Evolutionary conservation across 2,329 filamentous ascomycete species (phyloP).

Genomic region (Colletotrichum sp.): DNA sequence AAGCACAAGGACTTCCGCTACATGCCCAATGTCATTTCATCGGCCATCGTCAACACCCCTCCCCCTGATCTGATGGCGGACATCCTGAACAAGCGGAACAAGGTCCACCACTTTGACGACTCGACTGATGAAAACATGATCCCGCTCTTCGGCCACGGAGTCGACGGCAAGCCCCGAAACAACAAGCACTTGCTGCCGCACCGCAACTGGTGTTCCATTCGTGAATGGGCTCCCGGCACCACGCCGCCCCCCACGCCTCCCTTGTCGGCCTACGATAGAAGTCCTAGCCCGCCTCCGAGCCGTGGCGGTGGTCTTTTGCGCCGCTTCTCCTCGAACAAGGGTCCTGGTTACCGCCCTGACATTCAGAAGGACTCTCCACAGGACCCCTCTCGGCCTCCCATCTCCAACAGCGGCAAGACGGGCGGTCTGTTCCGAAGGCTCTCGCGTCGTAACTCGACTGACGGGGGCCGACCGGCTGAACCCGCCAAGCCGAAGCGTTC

Average conservation of each 20-base stretch:
- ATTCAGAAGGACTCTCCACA: conserved; percentile 33
- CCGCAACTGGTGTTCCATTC: conserved; percentile 95
- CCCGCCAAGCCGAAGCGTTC: conserved; percentile 57
- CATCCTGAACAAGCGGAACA: conserved; percentile 92
- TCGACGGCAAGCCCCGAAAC: conserved; percentile 87
- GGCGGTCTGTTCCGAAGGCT: conserved; percentile 36
- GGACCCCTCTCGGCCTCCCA: conserved; percentile 52
- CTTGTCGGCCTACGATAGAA: conserved; percentile 49
- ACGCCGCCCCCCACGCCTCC: conserved; percentile 76
- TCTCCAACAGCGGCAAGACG: conserved; percentile 41
- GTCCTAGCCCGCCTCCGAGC: conserved; percentile 40
- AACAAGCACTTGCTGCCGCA: conserved; percentile 89
- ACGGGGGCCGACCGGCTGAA: conserved; percentile 38
- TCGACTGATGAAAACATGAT: conserved; percentile 96
- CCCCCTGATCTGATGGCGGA: conserved; percentile 89
- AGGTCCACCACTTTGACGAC: conserved; percentile 71
- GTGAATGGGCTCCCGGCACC: conserved; percentile 78
- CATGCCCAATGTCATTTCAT: conserved; percentile 95
- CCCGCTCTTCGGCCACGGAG: conserved; percentile 86
- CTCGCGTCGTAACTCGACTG: conserved; percentile 42
- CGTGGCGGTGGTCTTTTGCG: conserved; percentile 45
- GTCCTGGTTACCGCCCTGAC: conserved; percentile 41
- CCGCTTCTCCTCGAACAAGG: conserved; percentile 47
- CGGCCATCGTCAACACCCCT: conserved; percentile 91
- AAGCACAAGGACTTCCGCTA: conserved; percentile 95